Percentiles rank a stretch among this genome's conserved stretches.
phyloP scores from a whole-genome alignment of 805 yeast genomes.

The Suhomyces tanzawaensis region DNA sequence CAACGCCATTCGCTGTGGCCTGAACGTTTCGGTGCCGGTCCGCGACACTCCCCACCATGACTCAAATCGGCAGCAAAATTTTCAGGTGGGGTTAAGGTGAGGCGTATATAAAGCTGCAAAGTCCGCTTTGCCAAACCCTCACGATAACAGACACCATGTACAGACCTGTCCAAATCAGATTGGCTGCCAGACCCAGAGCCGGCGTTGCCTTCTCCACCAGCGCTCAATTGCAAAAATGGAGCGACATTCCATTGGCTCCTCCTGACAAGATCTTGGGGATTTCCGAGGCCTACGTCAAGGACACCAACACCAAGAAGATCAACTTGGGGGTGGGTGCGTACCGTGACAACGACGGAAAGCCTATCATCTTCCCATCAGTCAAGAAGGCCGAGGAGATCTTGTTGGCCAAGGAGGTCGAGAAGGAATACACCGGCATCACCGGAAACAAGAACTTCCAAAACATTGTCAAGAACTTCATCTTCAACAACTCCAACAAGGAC shows the following conservation, averaged over 20 bases:
- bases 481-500: conserved; percentile 56
- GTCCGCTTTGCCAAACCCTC: neutral
- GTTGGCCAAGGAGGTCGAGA: conserved; percentile 53
- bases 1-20: too few relatives aligned
- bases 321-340: conserved; percentile 90
- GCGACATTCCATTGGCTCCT: conserved; percentile 52
- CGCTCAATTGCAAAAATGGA: conserved; percentile 10
- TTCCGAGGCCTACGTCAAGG: conserved; percentile 69
- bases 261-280: conserved; percentile 87
- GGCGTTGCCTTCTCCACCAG: conserved; percentile 8
- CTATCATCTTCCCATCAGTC: conserved; percentile 82
- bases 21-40: neutral
- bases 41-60: conserved; percentile 1
- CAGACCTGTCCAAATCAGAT: conserved; percentile 5
- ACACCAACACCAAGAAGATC: conserved; percentile 54
- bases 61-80: conserved; percentile 5
- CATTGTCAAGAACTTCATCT: conserved; percentile 68
- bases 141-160: conserved; percentile 1
- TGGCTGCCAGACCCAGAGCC: conserved; percentile 6
- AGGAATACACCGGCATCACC: conserved; percentile 83
- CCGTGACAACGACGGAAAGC: conserved; percentile 83
- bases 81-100: conserved; percentile 5
- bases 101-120: conserved; percentile 2
- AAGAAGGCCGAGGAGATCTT: conserved; percentile 59
- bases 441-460: conserved; percentile 71